These are phyloP conservation scores for Vicia villosa DNA, from an alignment of 306 rosid species.

Conservation along the genomic window DNA sequence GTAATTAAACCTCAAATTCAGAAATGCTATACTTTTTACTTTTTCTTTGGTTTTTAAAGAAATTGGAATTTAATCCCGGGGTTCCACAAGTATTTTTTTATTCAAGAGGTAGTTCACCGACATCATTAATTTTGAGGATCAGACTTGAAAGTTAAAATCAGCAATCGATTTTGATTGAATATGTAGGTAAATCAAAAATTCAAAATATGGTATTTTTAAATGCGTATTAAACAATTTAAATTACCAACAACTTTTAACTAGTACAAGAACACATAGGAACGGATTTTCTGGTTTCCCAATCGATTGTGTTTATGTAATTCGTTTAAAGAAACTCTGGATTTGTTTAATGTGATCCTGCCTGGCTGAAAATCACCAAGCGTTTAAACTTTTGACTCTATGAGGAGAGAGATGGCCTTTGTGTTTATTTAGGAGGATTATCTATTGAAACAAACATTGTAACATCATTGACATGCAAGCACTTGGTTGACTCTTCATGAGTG, in stretches of 20 bases:
- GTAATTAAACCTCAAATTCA: slow-evolving; percentile 9
- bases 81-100: background rate
- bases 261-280: background rate
- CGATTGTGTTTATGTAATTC: background rate
- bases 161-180: slow-evolving; percentile 9
- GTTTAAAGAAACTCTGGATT: background rate
- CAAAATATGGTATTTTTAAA: background rate
- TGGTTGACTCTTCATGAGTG: slow-evolving; percentile 2
- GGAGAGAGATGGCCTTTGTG: slow-evolving; percentile 2
- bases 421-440: slow-evolving; percentile 26
- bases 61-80: background rate
- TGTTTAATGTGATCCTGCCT: slow-evolving; percentile 16
- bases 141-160: background rate
- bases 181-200: slow-evolving; percentile 10
- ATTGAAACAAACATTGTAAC: slow-evolving; percentile 1
- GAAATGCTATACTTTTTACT: background rate
- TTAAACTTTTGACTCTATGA: slow-evolving; percentile 13
- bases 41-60: background rate
- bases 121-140: slow-evolving; percentile 2
- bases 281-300: background rate
- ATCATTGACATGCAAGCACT: slow-evolving; percentile 1
- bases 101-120: background rate
- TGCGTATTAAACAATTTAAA: background rate
- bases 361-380: slow-evolving; percentile 8
- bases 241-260: slow-evolving; percentile 17